A percentile compares a stretch with the other conserved stretches of the same genome.
Evolutionary conservation across 2,329 filamentous ascomycete genomes (phyloP).

Genomic region (Beauveria australis): DNA sequence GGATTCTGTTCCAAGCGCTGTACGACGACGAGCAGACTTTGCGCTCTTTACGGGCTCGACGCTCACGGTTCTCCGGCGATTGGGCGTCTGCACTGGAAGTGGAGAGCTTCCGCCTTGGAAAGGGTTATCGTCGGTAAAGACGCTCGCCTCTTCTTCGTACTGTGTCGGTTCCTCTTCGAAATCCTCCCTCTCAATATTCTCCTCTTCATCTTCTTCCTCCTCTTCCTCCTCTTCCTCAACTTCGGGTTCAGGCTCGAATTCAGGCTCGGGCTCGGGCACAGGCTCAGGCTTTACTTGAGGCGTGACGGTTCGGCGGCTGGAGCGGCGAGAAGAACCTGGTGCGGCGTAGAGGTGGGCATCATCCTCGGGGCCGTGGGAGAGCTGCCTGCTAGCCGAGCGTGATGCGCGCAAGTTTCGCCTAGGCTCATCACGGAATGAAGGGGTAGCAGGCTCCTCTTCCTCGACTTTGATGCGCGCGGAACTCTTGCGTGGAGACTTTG

Average conservation of each 20-base stretch:
- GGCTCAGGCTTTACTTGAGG: conserved; percentile 46
- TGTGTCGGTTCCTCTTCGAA: conserved; percentile 29
- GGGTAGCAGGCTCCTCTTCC: conserved; percentile 35
- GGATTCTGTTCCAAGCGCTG: conserved; percentile 25
- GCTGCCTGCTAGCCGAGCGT: conserved; percentile 46
- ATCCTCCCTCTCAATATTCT: conserved; percentile 14
- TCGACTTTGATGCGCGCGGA: conserved; percentile 44
- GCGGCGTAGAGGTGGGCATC: conserved; percentile 14
- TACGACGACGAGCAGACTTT: conserved; percentile 37
- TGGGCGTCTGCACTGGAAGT: conserved; percentile 38
- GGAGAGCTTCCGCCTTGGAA: conserved; percentile 83
- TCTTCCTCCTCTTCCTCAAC: conserved; percentile 26
- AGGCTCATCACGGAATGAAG: conserved; percentile 31
- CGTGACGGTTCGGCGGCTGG: conserved; percentile 39
- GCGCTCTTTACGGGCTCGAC: conserved; percentile 33
- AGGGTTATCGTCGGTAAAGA: conserved; percentile 84
- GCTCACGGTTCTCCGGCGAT: conserved; percentile 41
- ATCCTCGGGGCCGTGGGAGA: conserved; percentile 34
- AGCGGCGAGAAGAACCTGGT: conserved; percentile 36
- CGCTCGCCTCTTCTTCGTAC: conserved; percentile 43
- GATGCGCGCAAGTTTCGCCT: conserved; percentile 49
- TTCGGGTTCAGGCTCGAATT: conserved; percentile 41
- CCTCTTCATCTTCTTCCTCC: conserved; percentile 41
- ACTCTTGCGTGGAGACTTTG: conserved; percentile 47
- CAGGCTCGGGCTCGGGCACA: conserved; percentile 25